phyloP scores from a whole-genome alignment of 2,329 filamentous ascomycete genomes.

The Paraphaeosphaeria sporulosa region DNA sequence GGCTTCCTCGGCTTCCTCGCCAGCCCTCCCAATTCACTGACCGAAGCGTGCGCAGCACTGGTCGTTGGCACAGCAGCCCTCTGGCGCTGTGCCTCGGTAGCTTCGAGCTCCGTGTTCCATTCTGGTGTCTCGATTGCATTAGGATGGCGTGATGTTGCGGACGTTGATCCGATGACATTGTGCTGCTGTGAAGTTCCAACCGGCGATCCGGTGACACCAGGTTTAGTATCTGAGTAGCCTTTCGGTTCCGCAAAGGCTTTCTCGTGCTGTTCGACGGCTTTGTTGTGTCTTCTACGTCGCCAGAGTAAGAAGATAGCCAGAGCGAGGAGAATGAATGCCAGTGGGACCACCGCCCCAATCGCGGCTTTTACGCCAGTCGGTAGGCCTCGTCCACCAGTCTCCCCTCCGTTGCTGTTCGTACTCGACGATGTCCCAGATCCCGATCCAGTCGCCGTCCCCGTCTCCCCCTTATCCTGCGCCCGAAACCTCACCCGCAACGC shows the following conservation, averaged over 20 bases:
- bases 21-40: slow-evolving; percentile 25
- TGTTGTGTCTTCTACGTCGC: slow-evolving; percentile 21
- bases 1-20: slow-evolving; percentile 26
- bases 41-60: background rate
- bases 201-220: too few species aligned
- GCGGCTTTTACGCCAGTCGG: slow-evolving; percentile 75
- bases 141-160: background rate
- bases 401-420: background rate
- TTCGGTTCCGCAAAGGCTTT: slow-evolving; percentile 4
- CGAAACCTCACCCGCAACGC: slow-evolving; percentile 29
- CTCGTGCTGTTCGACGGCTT: background rate
- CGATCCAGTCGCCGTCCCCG: slow-evolving; percentile 1
- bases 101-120: slow-evolving; percentile 34
- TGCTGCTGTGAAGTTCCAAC: too few species aligned
- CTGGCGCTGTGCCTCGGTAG: slow-evolving; percentile 23
- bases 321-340: slow-evolving; percentile 70
- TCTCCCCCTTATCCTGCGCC: slow-evolving; percentile 17
- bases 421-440: background rate
- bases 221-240: background rate
- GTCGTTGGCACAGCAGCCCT: background rate
- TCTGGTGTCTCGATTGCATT: slow-evolving; percentile 27
- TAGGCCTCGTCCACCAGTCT: slow-evolving; percentile 53
- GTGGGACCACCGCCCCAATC: slow-evolving; percentile 88
- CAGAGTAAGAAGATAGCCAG: slow-evolving; percentile 27
- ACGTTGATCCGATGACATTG: background rate